Evolutionary conservation across 2,329 filamentous ascomycete species (phyloP), one percentile per base, ranked within the genome.

Genomic region (Graphiopsis chlorocephala): DNA sequence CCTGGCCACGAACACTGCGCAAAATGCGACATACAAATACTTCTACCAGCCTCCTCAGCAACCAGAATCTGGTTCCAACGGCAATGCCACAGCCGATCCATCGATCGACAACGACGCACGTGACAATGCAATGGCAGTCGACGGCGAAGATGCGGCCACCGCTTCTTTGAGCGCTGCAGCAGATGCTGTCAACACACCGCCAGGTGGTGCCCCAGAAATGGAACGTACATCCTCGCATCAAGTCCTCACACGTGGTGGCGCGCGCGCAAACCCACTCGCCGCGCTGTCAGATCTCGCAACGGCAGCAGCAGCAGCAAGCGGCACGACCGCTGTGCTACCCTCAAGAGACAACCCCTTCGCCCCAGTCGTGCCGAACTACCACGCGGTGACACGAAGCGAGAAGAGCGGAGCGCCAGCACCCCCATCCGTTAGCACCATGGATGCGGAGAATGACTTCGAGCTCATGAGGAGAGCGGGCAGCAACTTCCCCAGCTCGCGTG

Each of bases 1-100:
- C 60, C 79, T 86, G 73, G 84, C 86, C 63, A 86, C 85, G 66
- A 87, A 87, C 69, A 82, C 83, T 53, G 87, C 87, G 3, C 84
- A 86, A 59, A 79, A 84, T 31, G 86, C 86, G 5, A 84, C 87
- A 0, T 81, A 84, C 45, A 75, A 82, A 66, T 82, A 83, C 76
- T 87, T 89, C 74, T 81, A 85, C 63, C 84, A 85, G 64, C 84
- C 71, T 55, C 69, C 65, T 17, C 64, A 72, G 50, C 64, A 71
- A 64, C 68, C 68, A 65, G 70, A 71, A 47, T 64, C 68, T 35
- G 65, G 63, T 4, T 67, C 70, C 29, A 72, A 68, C 25, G 63
- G 66, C 45, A 72, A 73, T 48, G 72, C 67, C 20, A 73, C 71
- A 15, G 70, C 71, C 17, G 70, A 70, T 7, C 67, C 73, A 11